Evolutionary conservation across 2,329 filamentous ascomycete genomes (phyloP), one percentile per base, ranked within the genome.

Genomic region (Paracorniculantispora psalliotae): DNA sequence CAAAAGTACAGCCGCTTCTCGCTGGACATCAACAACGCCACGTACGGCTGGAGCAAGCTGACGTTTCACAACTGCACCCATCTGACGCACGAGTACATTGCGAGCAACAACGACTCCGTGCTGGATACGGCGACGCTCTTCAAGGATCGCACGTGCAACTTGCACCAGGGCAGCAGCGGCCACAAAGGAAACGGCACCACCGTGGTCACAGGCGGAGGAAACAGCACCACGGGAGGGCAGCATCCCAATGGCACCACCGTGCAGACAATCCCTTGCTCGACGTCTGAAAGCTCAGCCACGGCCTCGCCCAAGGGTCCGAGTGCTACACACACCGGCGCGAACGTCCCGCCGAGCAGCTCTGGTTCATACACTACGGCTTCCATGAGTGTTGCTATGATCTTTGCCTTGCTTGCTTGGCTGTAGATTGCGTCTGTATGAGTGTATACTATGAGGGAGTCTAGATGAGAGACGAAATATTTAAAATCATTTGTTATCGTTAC

Each of bases 11-110:
- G 59, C 21, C 65, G 61, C 19, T 74, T 70, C 57, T 63, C 64
- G 7, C 65, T 68, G 9, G 67, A 67, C 55, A 65, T 66, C 10
- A 59, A 61, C 46, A 67, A 75, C 52, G 65, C 64, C 10, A 69
- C 65, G 7, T 77, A 74, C 60, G 71, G 73, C 25, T 76, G 72
- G 70, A 69, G 66, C 49, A 67, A 63, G 46, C 63, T 77, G 48
- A 73, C 69, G 2, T 74, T 77, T 61, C 72, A 75, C 64, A 76
- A 77, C 63, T 66, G 67, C 53, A 71, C 72, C 2, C 73, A 76
- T 60, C 39, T 77, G 65, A 72, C 69, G 15, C 71, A 73, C 61
- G 68, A 75, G 23, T 72, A 72, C 48, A 62, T 76, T 23, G 66
- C 67, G 23, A 68, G 64, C 61, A 66, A 59, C 15, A 72, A 70